Conservation (phyloP, 495 filamentous ascomycete species). For the Entonaema liquescens region DNA sequence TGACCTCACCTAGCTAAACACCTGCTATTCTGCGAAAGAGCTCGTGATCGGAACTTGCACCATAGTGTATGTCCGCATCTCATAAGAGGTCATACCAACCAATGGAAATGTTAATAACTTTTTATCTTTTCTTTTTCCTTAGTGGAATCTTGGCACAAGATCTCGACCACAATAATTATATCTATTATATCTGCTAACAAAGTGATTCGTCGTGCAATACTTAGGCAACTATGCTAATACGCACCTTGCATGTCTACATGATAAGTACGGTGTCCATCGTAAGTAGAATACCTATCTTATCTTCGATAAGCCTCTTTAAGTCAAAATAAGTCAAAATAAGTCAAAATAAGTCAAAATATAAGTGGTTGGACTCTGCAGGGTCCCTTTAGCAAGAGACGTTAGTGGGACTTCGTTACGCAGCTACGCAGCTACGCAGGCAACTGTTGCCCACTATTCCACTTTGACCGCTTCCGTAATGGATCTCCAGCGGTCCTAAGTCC, state of each 20-base stretch:
- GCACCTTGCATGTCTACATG: not conserved
- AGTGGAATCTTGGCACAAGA: constrained; percentile 18
- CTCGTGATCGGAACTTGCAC: constrained; percentile 29
- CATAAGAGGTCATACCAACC: constrained; percentile 19
- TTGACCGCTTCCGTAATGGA: constrained; percentile 41
- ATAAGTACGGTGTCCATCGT: no score
- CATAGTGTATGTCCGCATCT: not conserved
- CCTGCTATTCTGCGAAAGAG: constrained; percentile 30
- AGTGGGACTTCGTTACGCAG: not conserved
- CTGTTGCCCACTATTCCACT: constrained; percentile 17
- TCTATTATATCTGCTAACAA: not conserved
- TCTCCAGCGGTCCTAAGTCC: constrained; percentile 15
- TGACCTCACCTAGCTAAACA: constrained; percentile 42
- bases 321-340: constrained; percentile 18
- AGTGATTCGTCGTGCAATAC: constrained; percentile 9
- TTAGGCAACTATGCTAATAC: constrained; percentile 25
- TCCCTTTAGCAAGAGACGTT: constrained; percentile 1
- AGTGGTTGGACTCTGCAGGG: constrained; percentile 14
- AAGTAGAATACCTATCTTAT: constrained; percentile 26
- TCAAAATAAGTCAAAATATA: constrained; percentile 5
- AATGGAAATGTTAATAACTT: constrained; percentile 12
- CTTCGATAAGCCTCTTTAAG: constrained; percentile 30
- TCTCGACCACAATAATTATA: not conserved
- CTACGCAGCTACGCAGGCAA: not conserved
- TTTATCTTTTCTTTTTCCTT: not conserved